phyloP scores from a whole-genome alignment of 768 basidiomycete genomes.

The Coprinopsis cinerea region DNA sequence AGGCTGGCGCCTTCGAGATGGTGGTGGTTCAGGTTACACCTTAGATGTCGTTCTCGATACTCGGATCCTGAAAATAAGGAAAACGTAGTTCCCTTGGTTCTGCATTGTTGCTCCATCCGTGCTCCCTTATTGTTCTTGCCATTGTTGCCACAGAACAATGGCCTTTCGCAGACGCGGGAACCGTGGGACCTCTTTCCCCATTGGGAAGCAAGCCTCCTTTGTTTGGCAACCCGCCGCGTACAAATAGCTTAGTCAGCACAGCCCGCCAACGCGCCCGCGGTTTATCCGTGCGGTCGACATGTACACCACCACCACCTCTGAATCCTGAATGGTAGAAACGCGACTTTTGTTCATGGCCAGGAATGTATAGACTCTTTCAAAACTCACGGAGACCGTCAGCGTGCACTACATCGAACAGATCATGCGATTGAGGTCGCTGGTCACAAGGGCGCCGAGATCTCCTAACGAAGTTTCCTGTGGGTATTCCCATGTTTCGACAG shows the following conservation, averaged over 20 bases:
- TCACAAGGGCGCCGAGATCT: too few relatives aligned
- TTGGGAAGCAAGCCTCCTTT: background rate
- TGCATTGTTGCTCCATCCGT: background rate
- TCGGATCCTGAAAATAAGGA: background rate
- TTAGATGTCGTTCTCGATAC: background rate
- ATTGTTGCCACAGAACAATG: background rate
- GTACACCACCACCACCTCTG: too few relatives aligned
- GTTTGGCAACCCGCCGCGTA: background rate
- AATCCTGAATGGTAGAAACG: too few relatives aligned
- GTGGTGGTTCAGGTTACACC: constrained; percentile 1
- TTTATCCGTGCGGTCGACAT: too few relatives aligned
- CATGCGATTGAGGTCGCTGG: too few relatives aligned
- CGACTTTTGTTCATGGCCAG: too few relatives aligned
- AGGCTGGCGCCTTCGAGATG: background rate
- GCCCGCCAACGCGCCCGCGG: too few relatives aligned
- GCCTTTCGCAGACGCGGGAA: background rate
- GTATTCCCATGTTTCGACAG: too few relatives aligned
- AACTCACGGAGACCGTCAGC: background rate
- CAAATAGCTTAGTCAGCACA: too few relatives aligned
- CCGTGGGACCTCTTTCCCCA: background rate
- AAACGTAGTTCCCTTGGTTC: background rate
- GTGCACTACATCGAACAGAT: background rate
- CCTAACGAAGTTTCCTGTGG: too few relatives aligned
- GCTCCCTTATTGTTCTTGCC: background rate
- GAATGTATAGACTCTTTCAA: too few relatives aligned